phyloP scores from a whole-genome alignment of 371 early-diverging fungal genomes.

The Mortierella sp. region DNA sequence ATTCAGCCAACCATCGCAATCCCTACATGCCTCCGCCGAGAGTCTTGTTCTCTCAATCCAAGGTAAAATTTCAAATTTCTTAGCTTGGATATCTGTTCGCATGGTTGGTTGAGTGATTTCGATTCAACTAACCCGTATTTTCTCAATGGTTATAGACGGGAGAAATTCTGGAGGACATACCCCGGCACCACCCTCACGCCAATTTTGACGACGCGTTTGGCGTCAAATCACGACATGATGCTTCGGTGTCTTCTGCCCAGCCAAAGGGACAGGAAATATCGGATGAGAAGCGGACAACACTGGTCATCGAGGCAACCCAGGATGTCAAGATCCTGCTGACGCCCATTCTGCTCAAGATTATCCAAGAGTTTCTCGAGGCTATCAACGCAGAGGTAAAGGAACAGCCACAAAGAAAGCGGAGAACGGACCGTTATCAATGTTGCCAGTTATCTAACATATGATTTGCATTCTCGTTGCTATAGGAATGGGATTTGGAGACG shows the following conservation, averaged over 20 bases:
- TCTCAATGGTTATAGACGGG: constrained; percentile 12
- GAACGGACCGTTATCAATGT: background rate
- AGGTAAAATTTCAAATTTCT: constrained; percentile 16
- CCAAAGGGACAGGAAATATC: constrained; percentile 34
- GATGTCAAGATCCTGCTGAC: constrained; percentile 75
- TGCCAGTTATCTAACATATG: background rate
- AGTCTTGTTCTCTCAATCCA: constrained; percentile 41
- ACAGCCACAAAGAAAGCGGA: background rate
- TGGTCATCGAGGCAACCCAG: constrained; percentile 71
- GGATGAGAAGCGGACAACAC: constrained; percentile 61
- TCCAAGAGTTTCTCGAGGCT: constrained; percentile 78
- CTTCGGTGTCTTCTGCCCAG: constrained; percentile 28
- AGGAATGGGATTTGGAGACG: constrained; percentile 78
- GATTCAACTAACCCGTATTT: background rate
- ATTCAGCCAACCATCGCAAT: constrained; percentile 28
- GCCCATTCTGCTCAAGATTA: constrained; percentile 80
- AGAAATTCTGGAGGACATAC: constrained; percentile 46
- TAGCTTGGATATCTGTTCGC: background rate
- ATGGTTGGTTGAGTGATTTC: no score
- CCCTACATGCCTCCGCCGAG: constrained; percentile 70
- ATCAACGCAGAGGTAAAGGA: constrained; percentile 72
- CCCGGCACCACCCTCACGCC: constrained; percentile 47
- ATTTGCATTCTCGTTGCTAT: constrained; percentile 2
- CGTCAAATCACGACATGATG: constrained; percentile 17
- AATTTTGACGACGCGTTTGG: constrained; percentile 53